A percentile compares a stretch with the other conserved stretches of the same genome.
Conservation (phyloP, 2,329 filamentous ascomycete species). For the Neopestalotiopsis clavispora region DNA sequence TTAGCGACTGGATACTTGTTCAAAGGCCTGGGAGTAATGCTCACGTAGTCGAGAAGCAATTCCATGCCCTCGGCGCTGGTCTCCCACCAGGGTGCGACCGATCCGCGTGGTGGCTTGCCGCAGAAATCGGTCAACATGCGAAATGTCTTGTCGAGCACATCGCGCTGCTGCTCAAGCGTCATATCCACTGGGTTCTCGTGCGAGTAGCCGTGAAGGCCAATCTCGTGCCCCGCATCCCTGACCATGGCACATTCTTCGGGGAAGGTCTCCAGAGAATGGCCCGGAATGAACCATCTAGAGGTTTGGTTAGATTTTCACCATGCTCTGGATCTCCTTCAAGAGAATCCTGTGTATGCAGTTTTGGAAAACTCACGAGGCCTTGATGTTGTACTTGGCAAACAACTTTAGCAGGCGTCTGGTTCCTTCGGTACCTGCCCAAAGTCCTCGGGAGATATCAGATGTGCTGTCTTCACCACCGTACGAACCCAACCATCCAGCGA, state of each 20-base stretch:
- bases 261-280: constrained; percentile 54
- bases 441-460: constrained; percentile 74
- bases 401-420: constrained; percentile 70
- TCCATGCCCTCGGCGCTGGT: constrained; percentile 70
- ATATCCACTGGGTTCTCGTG: constrained; percentile 77
- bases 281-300: constrained; percentile 54
- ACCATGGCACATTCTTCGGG: constrained; percentile 50
- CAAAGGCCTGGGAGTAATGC: not conserved
- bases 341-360: no score
- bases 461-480: constrained; percentile 76
- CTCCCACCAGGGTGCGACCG: constrained; percentile 65
- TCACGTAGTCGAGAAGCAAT: constrained; percentile 64
- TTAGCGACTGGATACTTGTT: constrained; percentile 26
- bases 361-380: constrained; percentile 42
- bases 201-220: constrained; percentile 71
- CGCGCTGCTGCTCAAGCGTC: constrained; percentile 75
- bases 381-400: constrained; percentile 72
- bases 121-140: constrained; percentile 72
- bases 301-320: not conserved
- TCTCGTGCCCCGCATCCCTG: constrained; percentile 52
- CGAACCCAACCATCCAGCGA: constrained; percentile 76
- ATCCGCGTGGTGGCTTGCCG: constrained; percentile 73
- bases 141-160: constrained; percentile 77
- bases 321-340: not conserved
- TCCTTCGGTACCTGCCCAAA: constrained; percentile 73